Evolutionary conservation across 768 basidiomycete genomes (phyloP), one percentile per base, ranked within the genome.

Genomic region (Udeniomyces megalosporus): DNA sequence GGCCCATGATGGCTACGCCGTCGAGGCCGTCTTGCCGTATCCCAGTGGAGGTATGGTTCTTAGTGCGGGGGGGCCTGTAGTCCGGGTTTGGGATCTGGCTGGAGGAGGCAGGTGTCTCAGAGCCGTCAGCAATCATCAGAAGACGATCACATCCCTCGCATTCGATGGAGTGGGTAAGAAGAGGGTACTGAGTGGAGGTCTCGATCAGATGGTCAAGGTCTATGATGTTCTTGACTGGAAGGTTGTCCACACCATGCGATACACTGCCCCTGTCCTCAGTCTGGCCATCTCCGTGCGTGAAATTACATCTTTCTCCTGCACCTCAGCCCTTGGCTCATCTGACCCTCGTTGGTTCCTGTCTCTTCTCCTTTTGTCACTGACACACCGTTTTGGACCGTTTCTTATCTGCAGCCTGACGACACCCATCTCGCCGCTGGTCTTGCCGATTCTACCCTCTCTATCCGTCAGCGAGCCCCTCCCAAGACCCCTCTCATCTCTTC

Each of bases 141-240:
- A 99, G 76, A 91, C 95, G 2, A 81, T 99, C 60, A 97, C 93
- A 0, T 80, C 88, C 17, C 78, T 95, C 47, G 77, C 88, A 1
- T 89, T 92, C 73, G 84, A 89, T 70, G 52, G 51, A 46, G 70
- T 84, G 32, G 79, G 77, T 54, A 82, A 85, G 29, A 81, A 82
- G 67, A 80, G 91, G 42, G 79, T 97, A 2, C 77, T 99, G 50
- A 89, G 88, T 0, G 95, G 90, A 32, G 83, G 87, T 47, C 77
- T 99, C 66, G 95, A 99, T 72, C 91, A 93, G 68, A 86, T 99
- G 86, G 88, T 97, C 62, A 99, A 99, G 75, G 92, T 96, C 35
- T 99, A 97, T 75, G 93, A 97, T 73, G 83, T 92, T 42, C 82
- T 85, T 71, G 74, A 75, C 47, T 96, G 93, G 78, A 86, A 87